phyloP scores from a whole-genome alignment of 2,329 filamentous ascomycete genomes.

The Trichoderma koningiopsis region DNA sequence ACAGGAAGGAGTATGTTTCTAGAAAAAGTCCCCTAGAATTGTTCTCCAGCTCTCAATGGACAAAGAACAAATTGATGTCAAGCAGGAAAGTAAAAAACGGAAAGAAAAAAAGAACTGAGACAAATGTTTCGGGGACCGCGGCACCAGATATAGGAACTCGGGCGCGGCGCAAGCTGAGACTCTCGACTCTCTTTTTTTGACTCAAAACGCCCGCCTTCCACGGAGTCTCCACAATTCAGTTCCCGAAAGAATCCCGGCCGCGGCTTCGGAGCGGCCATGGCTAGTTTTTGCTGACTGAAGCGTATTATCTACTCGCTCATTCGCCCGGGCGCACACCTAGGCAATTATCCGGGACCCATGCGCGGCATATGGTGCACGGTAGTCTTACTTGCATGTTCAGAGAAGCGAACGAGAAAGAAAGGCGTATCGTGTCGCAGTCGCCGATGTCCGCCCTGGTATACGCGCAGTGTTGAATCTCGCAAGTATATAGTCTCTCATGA shows the following conservation, averaged over 20 bases:
- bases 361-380: background rate
- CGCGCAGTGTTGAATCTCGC: background rate
- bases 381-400: too few species aligned
- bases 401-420: background rate
- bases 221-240: background rate
- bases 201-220: background rate
- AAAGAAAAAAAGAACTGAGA: conserved; percentile 11
- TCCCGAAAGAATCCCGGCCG: background rate
- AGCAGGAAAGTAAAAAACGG: background rate
- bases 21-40: background rate
- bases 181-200: background rate
- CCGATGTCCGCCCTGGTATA: background rate
- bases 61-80: background rate
- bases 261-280: background rate
- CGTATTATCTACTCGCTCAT: background rate
- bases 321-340: background rate
- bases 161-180: background rate
- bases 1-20: background rate
- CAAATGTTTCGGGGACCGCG: background rate
- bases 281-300: background rate
- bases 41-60: background rate
- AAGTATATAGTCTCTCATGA: background rate
- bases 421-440: background rate
- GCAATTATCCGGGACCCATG: background rate
- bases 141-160: background rate